Conservation (phyloP, 352 stramenopile genomes). For the Phytophthora niederhauseri region DNA sequence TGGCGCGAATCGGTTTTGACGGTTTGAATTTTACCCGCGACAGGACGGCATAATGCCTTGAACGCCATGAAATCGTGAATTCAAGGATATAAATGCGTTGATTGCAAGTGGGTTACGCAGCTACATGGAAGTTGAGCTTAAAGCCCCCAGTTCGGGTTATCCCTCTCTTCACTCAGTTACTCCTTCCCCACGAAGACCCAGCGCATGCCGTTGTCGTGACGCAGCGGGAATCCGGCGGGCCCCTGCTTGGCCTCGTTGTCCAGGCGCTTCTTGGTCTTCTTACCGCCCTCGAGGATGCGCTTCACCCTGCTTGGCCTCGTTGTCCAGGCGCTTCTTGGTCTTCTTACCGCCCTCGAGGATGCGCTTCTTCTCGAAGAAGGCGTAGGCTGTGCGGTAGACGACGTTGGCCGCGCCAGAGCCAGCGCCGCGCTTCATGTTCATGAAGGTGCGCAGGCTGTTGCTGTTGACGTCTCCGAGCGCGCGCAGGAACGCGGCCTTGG, state of each 20-base stretch:
- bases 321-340: slow-evolving; percentile 51
- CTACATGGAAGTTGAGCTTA: background rate
- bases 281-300: slow-evolving; percentile 42
- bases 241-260: slow-evolving; percentile 36
- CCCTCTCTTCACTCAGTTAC: background rate
- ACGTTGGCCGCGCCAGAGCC: slow-evolving; percentile 56
- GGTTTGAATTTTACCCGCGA: background rate
- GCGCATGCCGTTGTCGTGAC: slow-evolving; percentile 31
- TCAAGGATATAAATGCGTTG: background rate
- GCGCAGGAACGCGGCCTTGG: slow-evolving; percentile 45
- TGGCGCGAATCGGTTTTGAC: background rate
- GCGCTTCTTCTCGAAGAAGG: slow-evolving; percentile 64
- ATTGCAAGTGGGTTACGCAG: background rate
- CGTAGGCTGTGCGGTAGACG: slow-evolving; percentile 53
- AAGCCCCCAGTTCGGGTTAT: background rate
- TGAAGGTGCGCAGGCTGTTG: slow-evolving; percentile 56
- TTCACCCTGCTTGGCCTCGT: too few species aligned
- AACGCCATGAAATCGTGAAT: background rate
- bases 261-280: slow-evolving; percentile 55
- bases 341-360: slow-evolving; percentile 48
- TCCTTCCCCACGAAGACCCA: slow-evolving; percentile 14
- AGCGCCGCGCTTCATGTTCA: slow-evolving; percentile 48
- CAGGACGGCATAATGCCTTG: background rate
- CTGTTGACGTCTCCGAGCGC: slow-evolving; percentile 47
- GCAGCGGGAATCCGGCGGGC: slow-evolving; percentile 16